Percentiles rank a stretch among this genome's conserved stretches.
phyloP scores from a whole-genome alignment of 371 early-diverging fungal species.

The Thermomucor indicae-seudaticae region DNA sequence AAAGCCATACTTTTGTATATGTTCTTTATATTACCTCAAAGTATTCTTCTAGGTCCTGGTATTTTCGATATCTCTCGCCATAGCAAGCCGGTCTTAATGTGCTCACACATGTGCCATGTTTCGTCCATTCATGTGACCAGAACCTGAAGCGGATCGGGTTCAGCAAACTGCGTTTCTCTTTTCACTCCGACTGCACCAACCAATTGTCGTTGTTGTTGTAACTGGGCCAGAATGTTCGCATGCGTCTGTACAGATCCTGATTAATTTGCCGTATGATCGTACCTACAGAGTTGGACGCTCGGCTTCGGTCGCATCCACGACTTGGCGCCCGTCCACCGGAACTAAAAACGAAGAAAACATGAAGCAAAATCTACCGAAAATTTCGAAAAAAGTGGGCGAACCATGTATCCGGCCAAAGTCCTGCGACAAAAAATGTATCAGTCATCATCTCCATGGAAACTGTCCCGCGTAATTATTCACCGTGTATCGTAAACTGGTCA shows the following conservation, averaged over 20 bases:
- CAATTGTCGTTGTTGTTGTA: conserved; percentile 31
- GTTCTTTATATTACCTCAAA: conserved; percentile 26
- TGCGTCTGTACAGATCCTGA: conserved; percentile 14
- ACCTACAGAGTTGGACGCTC: conserved; percentile 16
- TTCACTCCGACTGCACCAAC: conserved; percentile 6
- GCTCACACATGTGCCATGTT: conserved; percentile 53
- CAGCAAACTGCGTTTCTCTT: background rate
- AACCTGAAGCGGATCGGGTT: conserved; percentile 15
- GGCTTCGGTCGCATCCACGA: conserved; percentile 25
- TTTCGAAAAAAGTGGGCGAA: background rate
- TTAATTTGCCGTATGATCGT: conserved; percentile 15
- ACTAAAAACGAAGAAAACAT: conserved; percentile 6
- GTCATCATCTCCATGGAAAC: background rate
- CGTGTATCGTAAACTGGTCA: conserved; percentile 51
- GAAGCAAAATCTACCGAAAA: too few species aligned
- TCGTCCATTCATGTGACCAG: conserved; percentile 56
- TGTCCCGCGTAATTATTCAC: conserved; percentile 10
- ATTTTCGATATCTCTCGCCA: conserved; percentile 24
- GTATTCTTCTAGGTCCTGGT: conserved; percentile 44
- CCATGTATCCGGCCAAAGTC: conserved; percentile 43
- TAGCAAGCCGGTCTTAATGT: conserved; percentile 44
- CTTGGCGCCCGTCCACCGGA: conserved; percentile 27
- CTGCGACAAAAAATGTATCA: conserved; percentile 33
- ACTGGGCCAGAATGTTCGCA: conserved; percentile 35
- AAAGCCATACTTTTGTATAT: background rate